Evolutionary conservation across 225 moss, liverwort and hornwort species (phyloP), one percentile per base, ranked within the genome.

Genomic region (Bryoerythrophyllum caledonicum): DNA sequence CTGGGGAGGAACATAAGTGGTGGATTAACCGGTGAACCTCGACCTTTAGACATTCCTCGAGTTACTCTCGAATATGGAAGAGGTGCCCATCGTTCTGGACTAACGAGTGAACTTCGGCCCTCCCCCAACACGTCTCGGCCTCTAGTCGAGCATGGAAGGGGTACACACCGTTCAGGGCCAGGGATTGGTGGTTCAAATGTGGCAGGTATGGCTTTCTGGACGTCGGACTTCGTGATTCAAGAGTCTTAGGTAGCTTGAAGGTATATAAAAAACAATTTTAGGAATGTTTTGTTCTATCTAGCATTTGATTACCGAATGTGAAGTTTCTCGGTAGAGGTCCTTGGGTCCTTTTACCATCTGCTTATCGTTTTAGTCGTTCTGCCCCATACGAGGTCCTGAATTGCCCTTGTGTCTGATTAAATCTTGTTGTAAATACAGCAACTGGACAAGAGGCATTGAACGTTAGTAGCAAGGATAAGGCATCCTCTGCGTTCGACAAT

Each of bases 21-120:
- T 79, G 83, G 76, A 24, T 60, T 81, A 70, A 74, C 80, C 38
- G 84, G 77, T 60, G 80, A 80, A 70, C 70, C 70, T 61, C 77
- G 85, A 27, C 46, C 83, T 63, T 74, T 78, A 62, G 88, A 85
- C 74, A 78, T 80, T 66, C 78, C 83, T 69, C 80, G 88, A 15
- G 83, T 82, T 69, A 62, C 70, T 58, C 46, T 73, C 41, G 88
- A 85, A 37, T 58, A 70, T 70, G 78, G 78, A 62, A 81, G 80
- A 75, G 76, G 73, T 68, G 28, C 51, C 10, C 85, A 83, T 68
- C 88, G 88, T 74, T 54, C 65, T 35, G 82, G 63, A 49, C 76
- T 67, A 71, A 61, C 73, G 34, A 64, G 68, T 15, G 85, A 85
- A 28, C 41, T 78, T 70, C 78, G 82, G 21, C 56, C 80, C 26